Percentiles rank a stretch among this genome's conserved stretches.
These are phyloP conservation scores for Geosiphon pyriformis DNA, from an alignment of 192 early-diverging fungal genomes.

Conservation along the genomic window DNA sequence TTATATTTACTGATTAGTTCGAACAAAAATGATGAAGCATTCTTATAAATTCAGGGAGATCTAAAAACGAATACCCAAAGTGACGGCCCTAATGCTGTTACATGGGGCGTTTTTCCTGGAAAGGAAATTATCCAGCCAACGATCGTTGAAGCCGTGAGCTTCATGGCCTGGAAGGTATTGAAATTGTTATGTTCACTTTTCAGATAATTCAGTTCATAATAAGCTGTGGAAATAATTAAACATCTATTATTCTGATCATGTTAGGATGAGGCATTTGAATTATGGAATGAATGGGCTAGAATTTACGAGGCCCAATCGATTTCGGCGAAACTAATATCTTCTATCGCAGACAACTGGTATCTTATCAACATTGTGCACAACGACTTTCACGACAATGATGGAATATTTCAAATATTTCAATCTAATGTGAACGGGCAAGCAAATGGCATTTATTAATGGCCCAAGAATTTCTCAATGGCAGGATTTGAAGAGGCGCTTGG, in stretches of 20 bases:
- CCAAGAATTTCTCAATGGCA: too few relatives aligned
- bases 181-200: neutral
- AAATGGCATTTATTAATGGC: too few relatives aligned
- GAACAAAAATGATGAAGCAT: too few relatives aligned
- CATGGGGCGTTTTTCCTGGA: slow-evolving; percentile 99
- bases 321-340: slow-evolving; percentile 51
- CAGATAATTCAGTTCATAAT: neutral
- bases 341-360: slow-evolving; percentile 72
- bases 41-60: slow-evolving; percentile 63
- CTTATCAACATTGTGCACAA: slow-evolving; percentile 95
- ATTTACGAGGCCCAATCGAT: slow-evolving; percentile 55
- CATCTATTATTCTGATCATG: neutral
- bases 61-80: slow-evolving; percentile 81
- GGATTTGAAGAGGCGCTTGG: too few relatives aligned
- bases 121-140: slow-evolving; percentile 95
- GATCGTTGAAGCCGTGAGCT: slow-evolving; percentile 84
- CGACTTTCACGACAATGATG: slow-evolving; percentile 69
- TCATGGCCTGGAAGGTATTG: slow-evolving; percentile 86
- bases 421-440: too few relatives aligned
- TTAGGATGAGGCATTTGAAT: slow-evolving; percentile 84
- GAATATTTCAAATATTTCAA: slow-evolving; percentile 71
- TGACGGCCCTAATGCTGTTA: slow-evolving; percentile 90
- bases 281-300: slow-evolving; percentile 87
- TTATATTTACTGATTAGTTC: too few relatives aligned
- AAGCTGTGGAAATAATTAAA: too few relatives aligned